phyloP scores from a whole-genome alignment of 768 basidiomycete species.

The Tylopilus rubrobrunneus region DNA sequence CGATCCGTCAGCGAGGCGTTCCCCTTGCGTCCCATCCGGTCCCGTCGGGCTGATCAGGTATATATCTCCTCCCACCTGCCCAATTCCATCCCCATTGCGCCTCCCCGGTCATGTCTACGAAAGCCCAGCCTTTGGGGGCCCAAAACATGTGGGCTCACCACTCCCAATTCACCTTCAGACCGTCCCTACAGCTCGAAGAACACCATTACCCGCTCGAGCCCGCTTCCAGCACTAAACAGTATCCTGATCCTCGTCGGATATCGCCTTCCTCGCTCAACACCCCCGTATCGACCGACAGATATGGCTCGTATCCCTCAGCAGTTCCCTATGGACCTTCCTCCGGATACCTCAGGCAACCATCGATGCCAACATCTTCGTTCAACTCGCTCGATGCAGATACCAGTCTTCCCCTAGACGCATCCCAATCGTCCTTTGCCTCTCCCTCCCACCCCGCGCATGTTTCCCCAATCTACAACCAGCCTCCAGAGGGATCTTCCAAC shows the following conservation, averaged over 20 bases:
- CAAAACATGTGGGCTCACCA: conserved; percentile 19
- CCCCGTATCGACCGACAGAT: conserved; percentile 4
- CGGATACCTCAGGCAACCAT: conserved; percentile 6
- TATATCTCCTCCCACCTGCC: neutral
- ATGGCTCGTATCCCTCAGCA: conserved; percentile 12
- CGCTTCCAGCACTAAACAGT: neutral
- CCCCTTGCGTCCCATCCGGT: neutral
- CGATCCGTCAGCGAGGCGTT: neutral
- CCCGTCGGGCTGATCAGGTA: conserved; percentile 5
- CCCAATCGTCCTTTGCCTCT: conserved; percentile 12
- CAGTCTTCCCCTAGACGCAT: conserved; percentile 7
- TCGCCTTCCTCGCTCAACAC: conserved; percentile 1
- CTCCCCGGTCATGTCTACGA: conserved; percentile 20
- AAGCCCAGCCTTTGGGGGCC: conserved; percentile 9
- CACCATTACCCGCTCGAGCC: conserved; percentile 16
- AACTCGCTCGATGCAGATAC: conserved; percentile 3
- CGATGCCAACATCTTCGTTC: conserved; percentile 13
- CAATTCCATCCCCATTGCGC: neutral
- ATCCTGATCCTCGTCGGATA: neutral
- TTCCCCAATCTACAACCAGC: conserved; percentile 15
- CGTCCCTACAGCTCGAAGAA: conserved; percentile 29
- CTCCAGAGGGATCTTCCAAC: conserved; percentile 13
- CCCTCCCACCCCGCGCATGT: conserved; percentile 9
- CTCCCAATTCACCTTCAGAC: conserved; percentile 10
- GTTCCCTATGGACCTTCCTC: conserved; percentile 10